Percentiles rank a stretch among this genome's conserved stretches.
Evolutionary conservation across 2,329 filamentous ascomycete genomes (phyloP).

Genomic region (Epichloe glyceriae): DNA sequence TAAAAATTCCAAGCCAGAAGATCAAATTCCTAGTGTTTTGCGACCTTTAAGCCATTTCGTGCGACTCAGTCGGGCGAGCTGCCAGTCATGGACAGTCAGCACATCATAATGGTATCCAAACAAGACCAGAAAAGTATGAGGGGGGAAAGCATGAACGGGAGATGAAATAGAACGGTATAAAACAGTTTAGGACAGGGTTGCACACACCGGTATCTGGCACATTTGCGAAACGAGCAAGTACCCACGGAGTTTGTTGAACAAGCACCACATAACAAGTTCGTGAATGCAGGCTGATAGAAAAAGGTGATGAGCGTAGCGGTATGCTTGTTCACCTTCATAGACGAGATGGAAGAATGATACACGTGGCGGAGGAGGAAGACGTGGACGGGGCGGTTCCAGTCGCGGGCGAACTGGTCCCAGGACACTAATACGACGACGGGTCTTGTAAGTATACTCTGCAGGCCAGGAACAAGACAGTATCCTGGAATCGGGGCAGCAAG

Average conservation of each 20-base stretch:
- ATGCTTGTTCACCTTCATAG: slow-evolving; percentile 55
- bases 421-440: slow-evolving; percentile 25
- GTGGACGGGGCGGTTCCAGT: slow-evolving; percentile 70
- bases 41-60: slow-evolving; percentile 51
- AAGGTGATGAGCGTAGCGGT: slow-evolving; percentile 67
- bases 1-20: slow-evolving; percentile 71
- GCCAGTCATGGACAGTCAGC: background rate
- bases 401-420: slow-evolving; percentile 67
- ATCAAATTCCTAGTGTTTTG: slow-evolving; percentile 54
- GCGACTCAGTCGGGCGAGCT: slow-evolving; percentile 52
- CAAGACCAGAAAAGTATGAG: background rate
- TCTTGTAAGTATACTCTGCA: no score
- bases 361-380: slow-evolving; percentile 68
- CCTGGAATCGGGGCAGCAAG: no score
- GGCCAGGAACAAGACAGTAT: no score
- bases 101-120: background rate
- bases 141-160: background rate
- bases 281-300: slow-evolving; percentile 58
- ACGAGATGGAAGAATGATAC: slow-evolving; percentile 65
- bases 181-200: background rate
- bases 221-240: slow-evolving; percentile 65
- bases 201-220: slow-evolving; percentile 51
- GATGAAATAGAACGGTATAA: background rate
- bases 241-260: slow-evolving; percentile 65
- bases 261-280: slow-evolving; percentile 67